phyloP scores from a whole-genome alignment of 352 stramenopile genomes.

The Pythium utonaiense region DNA sequence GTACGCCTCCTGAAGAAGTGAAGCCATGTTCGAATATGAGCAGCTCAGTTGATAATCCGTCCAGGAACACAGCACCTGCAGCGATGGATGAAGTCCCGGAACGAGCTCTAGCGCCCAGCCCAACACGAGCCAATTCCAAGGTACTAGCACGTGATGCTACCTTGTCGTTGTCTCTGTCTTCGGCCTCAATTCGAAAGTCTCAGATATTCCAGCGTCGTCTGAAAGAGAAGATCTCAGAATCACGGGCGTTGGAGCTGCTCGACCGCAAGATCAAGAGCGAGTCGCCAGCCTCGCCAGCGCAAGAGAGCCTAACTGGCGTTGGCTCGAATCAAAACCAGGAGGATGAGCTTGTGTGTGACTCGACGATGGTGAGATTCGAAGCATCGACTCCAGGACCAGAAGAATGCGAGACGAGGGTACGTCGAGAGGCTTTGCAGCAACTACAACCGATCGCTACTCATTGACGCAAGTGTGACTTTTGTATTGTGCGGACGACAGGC shows the following conservation, averaged over 20 bases:
- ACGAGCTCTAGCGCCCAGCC: not conserved
- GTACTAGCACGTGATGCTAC: not conserved
- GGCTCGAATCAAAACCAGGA: conserved; percentile 36
- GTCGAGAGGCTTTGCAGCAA: no score
- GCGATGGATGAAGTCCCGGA: not conserved
- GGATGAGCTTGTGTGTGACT: conserved; percentile 73
- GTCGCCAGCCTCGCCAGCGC: not conserved
- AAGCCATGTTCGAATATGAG: conserved; percentile 11
- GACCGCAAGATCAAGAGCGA: conserved; percentile 39
- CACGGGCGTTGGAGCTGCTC: conserved; percentile 62
- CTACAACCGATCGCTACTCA: no score
- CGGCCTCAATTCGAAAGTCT: conserved; percentile 20
- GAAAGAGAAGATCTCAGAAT: conserved; percentile 61
- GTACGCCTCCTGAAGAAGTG: conserved; percentile 9
- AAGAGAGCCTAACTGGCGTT: not conserved
- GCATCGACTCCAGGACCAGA: conserved; percentile 4
- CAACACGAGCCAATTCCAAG: not conserved
- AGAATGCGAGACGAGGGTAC: conserved; percentile 31
- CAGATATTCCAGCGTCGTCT: conserved; percentile 51
- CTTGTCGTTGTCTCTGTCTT: not conserved
- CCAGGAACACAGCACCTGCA: not conserved
- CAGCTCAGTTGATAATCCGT: conserved; percentile 2
- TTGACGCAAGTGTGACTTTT: no score
- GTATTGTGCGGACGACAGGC: no score
- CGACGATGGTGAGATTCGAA: conserved; percentile 58